These are phyloP conservation scores for Aureobasidium namibiae DNA, from an alignment of 2,329 filamentous ascomycete genomes.

Conservation along the genomic window DNA sequence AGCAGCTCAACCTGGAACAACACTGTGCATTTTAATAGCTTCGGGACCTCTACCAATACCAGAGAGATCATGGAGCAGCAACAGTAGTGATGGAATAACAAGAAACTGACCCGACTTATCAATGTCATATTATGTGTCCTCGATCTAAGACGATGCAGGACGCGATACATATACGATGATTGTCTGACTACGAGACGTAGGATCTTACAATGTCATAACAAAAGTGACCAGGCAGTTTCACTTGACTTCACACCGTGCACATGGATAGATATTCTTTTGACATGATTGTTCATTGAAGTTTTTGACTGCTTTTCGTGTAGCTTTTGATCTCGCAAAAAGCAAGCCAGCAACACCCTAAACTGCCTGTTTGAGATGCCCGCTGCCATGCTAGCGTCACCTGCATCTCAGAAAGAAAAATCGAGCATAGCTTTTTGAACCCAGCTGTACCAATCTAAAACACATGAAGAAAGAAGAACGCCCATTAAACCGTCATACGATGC, in stretches of 20 bases:
- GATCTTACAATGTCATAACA: neutral
- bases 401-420: conserved; percentile 10
- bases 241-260: neutral
- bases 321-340: conserved; percentile 4
- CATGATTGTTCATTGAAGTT: conserved; percentile 9
- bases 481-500: conserved; percentile 15
- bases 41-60: neutral
- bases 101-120: neutral
- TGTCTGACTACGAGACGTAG: neutral
- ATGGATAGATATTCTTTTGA: neutral
- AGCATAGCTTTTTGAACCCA: conserved; percentile 14
- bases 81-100: too few relatives aligned
- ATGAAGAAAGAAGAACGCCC: conserved; percentile 16
- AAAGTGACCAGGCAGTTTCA: neutral
- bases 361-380: conserved; percentile 9
- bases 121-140: neutral
- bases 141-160: neutral
- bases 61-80: neutral
- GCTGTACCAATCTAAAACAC: conserved; percentile 13
- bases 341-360: conserved; percentile 2
- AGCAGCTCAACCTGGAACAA: neutral
- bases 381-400: conserved; percentile 3
- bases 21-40: neutral
- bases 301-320: conserved; percentile 10
- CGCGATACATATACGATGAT: neutral